Evolutionary conservation across 306 rosid species (phyloP).

Genomic region (Dalbergia oliveri): DNA sequence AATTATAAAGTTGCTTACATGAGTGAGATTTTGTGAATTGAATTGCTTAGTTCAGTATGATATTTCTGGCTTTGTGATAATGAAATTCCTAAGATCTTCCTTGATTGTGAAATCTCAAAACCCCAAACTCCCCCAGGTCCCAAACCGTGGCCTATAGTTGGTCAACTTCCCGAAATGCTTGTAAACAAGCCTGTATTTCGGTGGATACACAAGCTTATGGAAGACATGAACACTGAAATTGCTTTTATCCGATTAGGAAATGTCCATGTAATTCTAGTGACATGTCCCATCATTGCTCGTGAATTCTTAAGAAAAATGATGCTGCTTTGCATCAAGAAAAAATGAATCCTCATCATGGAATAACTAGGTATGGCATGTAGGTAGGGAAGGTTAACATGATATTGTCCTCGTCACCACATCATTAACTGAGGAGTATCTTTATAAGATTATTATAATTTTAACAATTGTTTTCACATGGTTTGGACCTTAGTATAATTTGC

Average conservation of each 20-base stretch:
- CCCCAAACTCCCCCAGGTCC: neutral
- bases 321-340: neutral
- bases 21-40: too few species aligned
- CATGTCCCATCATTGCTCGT: neutral
- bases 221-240: neutral
- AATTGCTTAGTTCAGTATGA: too few species aligned
- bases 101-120: too few species aligned
- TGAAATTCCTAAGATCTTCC: too few species aligned
- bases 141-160: neutral
- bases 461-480: too few species aligned
- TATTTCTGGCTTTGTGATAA: too few species aligned
- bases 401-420: constrained; percentile 40
- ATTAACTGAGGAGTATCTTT: constrained; percentile 41
- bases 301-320: neutral
- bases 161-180: neutral
- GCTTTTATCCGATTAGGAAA: neutral
- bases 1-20: too few species aligned
- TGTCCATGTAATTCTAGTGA: neutral
- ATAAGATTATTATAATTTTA: too few species aligned
- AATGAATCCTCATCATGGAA: constrained; percentile 63
- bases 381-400: constrained; percentile 38
- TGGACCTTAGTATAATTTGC: too few species aligned
- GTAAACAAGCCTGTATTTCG: neutral
- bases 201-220: neutral
- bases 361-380: constrained; percentile 78